Base-by-base conservation (phyloP, 1,139 yeast species). In the Debaryomycetaceae sp. region DNA sequence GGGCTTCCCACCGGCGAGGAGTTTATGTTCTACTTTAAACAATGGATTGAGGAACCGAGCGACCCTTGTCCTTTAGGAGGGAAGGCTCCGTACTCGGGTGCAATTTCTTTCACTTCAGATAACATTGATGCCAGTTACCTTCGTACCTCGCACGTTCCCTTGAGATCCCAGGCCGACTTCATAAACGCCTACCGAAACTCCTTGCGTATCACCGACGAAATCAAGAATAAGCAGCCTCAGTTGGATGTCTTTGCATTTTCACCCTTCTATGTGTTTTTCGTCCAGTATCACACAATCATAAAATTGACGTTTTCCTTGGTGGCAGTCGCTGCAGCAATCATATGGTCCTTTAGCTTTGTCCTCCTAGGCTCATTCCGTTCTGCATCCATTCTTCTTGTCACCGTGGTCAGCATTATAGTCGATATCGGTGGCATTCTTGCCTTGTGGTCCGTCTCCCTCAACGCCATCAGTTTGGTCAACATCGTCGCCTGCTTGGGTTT, bases 61-160 rank as follows among this genome's bases (percentile, higher is more conserved):
- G 95, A 87, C 52, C 89, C 94, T 3, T 92, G 98, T 61, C 97
- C 98, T 1, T 68, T 92, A 24, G 98, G 96, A 3, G 98, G 98
- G 1, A 85, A 87, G 54, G 98, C 98, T 0, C 95, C 98, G 0
- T 92, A 91, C 55, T 75, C 86, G 0, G 63, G 69, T 5, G 73
- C 94, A 0, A 69, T 92, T 14, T 60, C 73, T 1, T 67, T 67
- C 36, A 41, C 54, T 17, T 63, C 69, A 14, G 62, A 67, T 0
- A 53, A 52, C 1, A 73, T 91, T 16, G 50, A 58, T 5, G 70
- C 94, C 1, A 80, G 92, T 4, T 74, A 78, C 31, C 87, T 91
- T 64, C 67, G 98, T 47, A 79, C 94, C 0, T 75, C 87, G n/a
- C 98, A 92, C 59, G 62, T 60, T 1, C 94, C 97, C 0, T 67